Conservation (phyloP, 345 rosid genomes). For the Eucalyptus marginata region DNA sequence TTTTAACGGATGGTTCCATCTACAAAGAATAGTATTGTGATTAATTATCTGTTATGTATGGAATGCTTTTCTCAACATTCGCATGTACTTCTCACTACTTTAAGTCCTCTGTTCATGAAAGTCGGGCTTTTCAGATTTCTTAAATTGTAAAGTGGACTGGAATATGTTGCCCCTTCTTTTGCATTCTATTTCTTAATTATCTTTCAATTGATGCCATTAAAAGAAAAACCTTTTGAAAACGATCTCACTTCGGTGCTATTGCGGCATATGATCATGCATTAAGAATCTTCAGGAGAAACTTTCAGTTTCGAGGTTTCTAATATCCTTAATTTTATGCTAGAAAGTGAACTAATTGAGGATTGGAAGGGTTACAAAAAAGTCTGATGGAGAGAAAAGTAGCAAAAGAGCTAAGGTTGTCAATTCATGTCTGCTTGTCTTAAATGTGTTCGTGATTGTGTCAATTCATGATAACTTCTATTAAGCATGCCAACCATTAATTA, state of each 20-base stretch:
- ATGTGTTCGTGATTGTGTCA: not conserved
- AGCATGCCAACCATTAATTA: not conserved
- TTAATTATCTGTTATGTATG: fast-evolving
- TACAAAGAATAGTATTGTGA: not conserved
- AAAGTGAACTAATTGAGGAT: not conserved
- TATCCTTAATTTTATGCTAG: not conserved
- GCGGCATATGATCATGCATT: not conserved
- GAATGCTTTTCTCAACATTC: not conserved
- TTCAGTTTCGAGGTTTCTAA: fast-evolving
- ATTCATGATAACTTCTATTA: not conserved
- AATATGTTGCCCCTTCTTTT: fast-evolving
- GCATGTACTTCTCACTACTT: not conserved
- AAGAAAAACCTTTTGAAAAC: not conserved
- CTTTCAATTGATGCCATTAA: not conserved
- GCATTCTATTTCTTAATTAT: not conserved
- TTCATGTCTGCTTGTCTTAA: fast-evolving
- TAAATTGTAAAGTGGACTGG: not conserved
- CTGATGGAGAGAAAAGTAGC: not conserved
- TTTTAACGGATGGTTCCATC: not conserved
- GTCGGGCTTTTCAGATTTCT: not conserved
- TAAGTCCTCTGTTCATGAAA: not conserved
- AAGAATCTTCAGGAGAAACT: not conserved
- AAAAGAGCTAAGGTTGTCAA: not conserved
- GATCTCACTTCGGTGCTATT: not conserved
- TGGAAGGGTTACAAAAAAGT: not conserved